Conservation (phyloP, 148 eudicot species). For the Spergularia bocconei region DNA sequence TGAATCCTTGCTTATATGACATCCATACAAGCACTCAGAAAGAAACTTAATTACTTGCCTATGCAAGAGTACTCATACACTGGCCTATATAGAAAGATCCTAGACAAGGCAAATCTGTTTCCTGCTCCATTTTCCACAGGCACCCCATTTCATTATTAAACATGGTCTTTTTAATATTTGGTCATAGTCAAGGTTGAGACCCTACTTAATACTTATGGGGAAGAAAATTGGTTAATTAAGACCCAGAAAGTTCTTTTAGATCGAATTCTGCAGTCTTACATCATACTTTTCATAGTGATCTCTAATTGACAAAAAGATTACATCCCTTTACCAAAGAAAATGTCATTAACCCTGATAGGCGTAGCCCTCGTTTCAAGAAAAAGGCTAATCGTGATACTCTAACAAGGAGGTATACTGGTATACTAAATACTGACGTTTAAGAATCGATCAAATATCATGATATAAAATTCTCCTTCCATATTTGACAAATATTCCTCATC, state of each 20-base stretch:
- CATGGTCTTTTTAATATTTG: background rate
- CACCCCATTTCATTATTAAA: background rate
- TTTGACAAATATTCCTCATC: slow-evolving; percentile 31
- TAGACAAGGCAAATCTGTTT: background rate
- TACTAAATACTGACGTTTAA: background rate
- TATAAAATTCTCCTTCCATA: slow-evolving; percentile 27
- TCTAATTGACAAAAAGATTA: background rate
- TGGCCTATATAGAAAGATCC: background rate
- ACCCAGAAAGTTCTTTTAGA: background rate
- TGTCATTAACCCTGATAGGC: slow-evolving; percentile 11
- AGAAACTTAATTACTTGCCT: background rate
- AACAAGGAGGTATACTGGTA: background rate
- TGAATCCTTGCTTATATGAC: background rate
- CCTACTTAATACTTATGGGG: background rate
- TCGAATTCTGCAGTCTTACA: background rate
- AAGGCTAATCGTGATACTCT: slow-evolving; percentile 3
- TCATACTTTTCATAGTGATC: slow-evolving; percentile 9
- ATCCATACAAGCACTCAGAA: background rate
- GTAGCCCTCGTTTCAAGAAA: slow-evolving; percentile 13
- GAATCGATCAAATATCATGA: slow-evolving; percentile 20
- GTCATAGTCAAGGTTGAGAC: background rate
- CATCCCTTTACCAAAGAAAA: background rate
- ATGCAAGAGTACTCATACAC: too few species aligned
- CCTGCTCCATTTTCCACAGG: background rate
- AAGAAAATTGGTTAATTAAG: background rate